phyloP scores from a whole-genome alignment of 1,284 basidiomycete species.

The Ustilago shanxiensis region DNA sequence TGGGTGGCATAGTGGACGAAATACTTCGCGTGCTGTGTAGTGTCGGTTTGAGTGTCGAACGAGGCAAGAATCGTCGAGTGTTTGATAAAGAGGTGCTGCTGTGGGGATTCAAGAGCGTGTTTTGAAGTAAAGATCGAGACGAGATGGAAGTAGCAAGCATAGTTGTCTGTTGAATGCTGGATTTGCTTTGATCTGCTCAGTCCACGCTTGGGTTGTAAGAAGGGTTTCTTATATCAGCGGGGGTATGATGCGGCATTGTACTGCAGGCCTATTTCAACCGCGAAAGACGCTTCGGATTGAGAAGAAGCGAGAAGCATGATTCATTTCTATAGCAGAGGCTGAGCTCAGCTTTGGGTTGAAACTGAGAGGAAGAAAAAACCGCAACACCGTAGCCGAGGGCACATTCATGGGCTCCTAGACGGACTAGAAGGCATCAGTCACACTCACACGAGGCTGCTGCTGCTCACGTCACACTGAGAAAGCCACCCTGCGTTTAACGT shows the following conservation, averaged over 20 bases:
- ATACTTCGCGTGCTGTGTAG: background rate
- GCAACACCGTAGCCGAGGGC: too few species aligned
- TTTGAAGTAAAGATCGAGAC: background rate
- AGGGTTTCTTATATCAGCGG: background rate
- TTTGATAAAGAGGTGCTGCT: background rate
- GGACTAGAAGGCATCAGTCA: background rate
- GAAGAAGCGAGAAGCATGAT: background rate
- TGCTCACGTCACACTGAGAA: slow-evolving; percentile 8
- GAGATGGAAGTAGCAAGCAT: slow-evolving; percentile 1
- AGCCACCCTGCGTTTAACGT: too few species aligned
- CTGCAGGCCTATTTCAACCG: too few species aligned
- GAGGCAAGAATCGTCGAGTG: background rate
- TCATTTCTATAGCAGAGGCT: background rate
- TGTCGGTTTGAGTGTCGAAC: background rate
- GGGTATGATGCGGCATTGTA: too few species aligned
- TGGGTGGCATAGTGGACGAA: slow-evolving; percentile 17
- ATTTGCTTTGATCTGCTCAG: background rate
- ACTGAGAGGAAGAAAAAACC: too few species aligned
- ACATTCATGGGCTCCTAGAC: too few species aligned
- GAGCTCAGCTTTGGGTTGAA: background rate
- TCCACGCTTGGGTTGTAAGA: background rate
- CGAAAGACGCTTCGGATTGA: too few species aligned
- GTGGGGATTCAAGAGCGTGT: background rate
- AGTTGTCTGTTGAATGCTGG: background rate
- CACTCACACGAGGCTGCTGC: background rate